These are phyloP conservation scores for Syzygium aqueum DNA, from an alignment of 345 rosid genomes.

Conservation along the genomic window DNA sequence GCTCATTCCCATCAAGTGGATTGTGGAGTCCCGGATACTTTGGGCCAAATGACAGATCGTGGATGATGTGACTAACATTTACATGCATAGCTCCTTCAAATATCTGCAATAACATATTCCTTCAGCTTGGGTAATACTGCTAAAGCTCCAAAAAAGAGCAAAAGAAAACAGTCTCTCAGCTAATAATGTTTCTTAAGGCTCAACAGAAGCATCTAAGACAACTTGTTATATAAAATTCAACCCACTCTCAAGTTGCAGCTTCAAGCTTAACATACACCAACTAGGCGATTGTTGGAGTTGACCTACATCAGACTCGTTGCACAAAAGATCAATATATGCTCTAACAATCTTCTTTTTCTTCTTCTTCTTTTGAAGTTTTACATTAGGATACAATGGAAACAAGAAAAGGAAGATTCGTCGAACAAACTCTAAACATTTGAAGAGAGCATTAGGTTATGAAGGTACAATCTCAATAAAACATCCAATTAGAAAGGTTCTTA, in stretches of 20 bases:
- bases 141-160: neutral
- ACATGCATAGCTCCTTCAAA: constrained; percentile 81
- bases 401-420: neutral
- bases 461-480: neutral
- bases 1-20: constrained; percentile 76
- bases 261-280: neutral
- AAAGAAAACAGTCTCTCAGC: neutral
- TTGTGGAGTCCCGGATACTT: constrained; percentile 94
- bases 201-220: neutral
- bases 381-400: neutral
- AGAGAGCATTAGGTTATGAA: neutral
- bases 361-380: neutral
- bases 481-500: neutral
- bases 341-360: neutral
- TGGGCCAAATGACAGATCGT: constrained; percentile 92
- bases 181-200: neutral
- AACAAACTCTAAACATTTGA: neutral
- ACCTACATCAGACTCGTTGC: neutral
- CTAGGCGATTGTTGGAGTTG: neutral
- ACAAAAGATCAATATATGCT: neutral
- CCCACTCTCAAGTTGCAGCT: neutral
- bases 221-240: neutral
- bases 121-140: neutral
- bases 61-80: constrained; percentile 82
- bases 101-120: constrained; percentile 41